Evolutionary conservation across 2,329 filamentous ascomycete genomes (phyloP).

Genomic region (Westerdykella aurantiaca): DNA sequence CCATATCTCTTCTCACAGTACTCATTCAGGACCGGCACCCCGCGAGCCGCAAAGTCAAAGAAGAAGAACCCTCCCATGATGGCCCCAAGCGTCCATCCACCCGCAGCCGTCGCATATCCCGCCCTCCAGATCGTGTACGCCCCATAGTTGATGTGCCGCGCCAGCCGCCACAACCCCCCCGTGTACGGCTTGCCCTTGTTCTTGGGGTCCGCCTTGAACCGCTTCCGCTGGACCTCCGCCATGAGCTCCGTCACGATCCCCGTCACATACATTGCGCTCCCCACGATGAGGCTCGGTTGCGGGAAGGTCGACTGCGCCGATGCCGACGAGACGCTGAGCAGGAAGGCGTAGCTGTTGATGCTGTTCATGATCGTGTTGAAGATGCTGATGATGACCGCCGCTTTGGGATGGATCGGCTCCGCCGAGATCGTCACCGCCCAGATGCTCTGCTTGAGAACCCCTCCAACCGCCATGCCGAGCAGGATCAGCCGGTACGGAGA

Average conservation of each 20-base stretch:
- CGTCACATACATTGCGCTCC: constrained; percentile 45
- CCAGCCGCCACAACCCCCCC: constrained; percentile 45
- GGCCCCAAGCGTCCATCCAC: constrained; percentile 44
- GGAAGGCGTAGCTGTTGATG: constrained; percentile 51
- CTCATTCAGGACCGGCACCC: constrained; percentile 45
- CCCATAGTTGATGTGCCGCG: constrained; percentile 52
- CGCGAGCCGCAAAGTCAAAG: constrained; percentile 42
- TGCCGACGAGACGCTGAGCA: constrained; percentile 46
- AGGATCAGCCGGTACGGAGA: constrained; percentile 49
- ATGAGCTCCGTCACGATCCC: constrained; percentile 52
- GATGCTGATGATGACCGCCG: constrained; percentile 41
- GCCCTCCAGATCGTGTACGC: constrained; percentile 49
- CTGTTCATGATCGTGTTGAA: constrained; percentile 55
- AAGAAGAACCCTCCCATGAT: constrained; percentile 39
- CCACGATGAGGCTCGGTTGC: constrained; percentile 43
- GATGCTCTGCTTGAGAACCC: constrained; percentile 52
- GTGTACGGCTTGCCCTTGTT: constrained; percentile 51
- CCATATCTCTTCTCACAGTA: constrained; percentile 44
- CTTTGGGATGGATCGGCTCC: constrained; percentile 46
- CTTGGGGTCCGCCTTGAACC: constrained; percentile 46
- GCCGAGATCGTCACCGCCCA: constrained; percentile 46
- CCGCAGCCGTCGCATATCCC: constrained; percentile 45
- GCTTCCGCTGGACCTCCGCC: constrained; percentile 53
- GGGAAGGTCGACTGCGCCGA: constrained; percentile 37
- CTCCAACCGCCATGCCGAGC: constrained; percentile 50